phyloP scores from a whole-genome alignment of 805 yeast genomes.

The Clavispora asparagi region DNA sequence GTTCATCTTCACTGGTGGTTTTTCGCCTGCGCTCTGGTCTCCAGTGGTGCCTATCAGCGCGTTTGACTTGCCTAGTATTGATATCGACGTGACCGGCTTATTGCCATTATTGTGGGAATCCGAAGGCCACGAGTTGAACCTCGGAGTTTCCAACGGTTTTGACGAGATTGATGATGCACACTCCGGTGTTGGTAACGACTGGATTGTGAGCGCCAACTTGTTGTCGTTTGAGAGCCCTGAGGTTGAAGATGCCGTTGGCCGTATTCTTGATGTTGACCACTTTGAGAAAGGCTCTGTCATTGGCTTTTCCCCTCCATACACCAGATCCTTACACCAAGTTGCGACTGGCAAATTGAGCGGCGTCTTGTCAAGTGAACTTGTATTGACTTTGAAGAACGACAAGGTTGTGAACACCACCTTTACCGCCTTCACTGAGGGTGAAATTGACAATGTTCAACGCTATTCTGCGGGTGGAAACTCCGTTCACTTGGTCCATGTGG shows the following conservation, averaged over 20 bases:
- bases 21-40: slow-evolving; percentile 75
- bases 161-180: slow-evolving; percentile 10
- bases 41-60: slow-evolving; percentile 73
- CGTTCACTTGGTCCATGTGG: slow-evolving; percentile 28
- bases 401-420: slow-evolving; percentile 24
- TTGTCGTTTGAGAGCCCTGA: slow-evolving; percentile 47
- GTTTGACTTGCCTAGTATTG: slow-evolving; percentile 67
- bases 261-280: slow-evolving; percentile 19
- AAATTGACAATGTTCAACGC: slow-evolving; percentile 33
- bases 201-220: slow-evolving; percentile 57
- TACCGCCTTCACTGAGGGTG: slow-evolving; percentile 23
- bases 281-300: slow-evolving; percentile 20
- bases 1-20: slow-evolving; percentile 74
- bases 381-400: slow-evolving; percentile 36
- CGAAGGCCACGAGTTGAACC: slow-evolving; percentile 24
- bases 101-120: slow-evolving; percentile 61
- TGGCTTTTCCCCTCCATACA: slow-evolving; percentile 34
- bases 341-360: slow-evolving; percentile 31
- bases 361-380: slow-evolving; percentile 28
- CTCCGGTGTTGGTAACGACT: slow-evolving; percentile 42
- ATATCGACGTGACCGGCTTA: slow-evolving; percentile 64
- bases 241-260: slow-evolving; percentile 37
- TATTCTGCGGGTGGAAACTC: slow-evolving; percentile 35
- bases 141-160: slow-evolving; percentile 12
- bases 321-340: slow-evolving; percentile 34